Conservation (phyloP, 495 filamentous ascomycete species). For the Sordaria brevicollis region DNA sequence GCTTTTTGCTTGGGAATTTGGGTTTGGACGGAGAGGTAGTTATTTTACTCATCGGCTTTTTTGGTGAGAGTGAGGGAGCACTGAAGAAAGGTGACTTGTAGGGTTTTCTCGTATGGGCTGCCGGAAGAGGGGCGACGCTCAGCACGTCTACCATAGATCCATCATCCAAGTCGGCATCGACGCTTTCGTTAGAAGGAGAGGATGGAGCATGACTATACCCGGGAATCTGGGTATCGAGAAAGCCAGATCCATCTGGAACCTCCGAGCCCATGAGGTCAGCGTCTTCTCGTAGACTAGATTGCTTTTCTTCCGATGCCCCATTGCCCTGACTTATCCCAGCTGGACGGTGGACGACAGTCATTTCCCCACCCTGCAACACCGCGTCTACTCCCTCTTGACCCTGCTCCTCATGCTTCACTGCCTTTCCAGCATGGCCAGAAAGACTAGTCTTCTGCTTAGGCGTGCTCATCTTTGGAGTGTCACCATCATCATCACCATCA, state of each 20-base stretch:
- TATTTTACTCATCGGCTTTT: neutral
- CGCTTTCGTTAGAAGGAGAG: neutral
- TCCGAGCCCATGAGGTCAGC: neutral
- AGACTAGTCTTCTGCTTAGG: neutral
- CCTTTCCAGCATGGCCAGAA: neutral
- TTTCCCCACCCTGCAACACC: neutral
- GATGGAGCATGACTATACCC: neutral
- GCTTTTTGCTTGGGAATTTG: slow-evolving; percentile 2
- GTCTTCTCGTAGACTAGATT: neutral
- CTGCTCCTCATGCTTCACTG: neutral
- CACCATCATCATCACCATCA: neutral
- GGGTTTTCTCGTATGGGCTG: slow-evolving; percentile 5
- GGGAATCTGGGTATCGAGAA: neutral
- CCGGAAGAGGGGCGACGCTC: neutral
- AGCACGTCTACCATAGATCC: neutral
- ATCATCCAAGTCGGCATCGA: neutral
- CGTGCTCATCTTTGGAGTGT: neutral
- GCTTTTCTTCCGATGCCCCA: neutral
- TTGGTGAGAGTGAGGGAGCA: slow-evolving; percentile 5
- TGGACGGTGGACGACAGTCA: neutral
- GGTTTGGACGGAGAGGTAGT: neutral
- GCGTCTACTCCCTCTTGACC: neutral
- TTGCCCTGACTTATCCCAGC: neutral
- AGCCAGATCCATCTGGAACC: neutral
- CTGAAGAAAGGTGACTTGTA: slow-evolving; percentile 35